Percentiles rank a stretch among this genome's conserved stretches.
Conservation (phyloP, 176 grass and related monocot genomes). For the Coix lacrymajobi region DNA sequence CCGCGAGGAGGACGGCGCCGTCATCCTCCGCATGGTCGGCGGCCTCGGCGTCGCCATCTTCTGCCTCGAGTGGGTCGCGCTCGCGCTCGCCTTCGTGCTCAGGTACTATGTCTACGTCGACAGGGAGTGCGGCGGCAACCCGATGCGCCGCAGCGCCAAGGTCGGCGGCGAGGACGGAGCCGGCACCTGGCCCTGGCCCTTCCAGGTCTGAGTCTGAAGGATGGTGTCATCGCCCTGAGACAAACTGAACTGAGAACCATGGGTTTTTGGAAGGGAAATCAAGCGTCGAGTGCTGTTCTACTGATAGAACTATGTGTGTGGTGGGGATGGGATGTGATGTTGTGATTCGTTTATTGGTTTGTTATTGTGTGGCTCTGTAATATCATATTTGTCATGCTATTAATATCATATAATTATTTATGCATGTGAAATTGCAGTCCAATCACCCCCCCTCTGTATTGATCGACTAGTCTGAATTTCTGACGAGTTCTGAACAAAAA, state of each 20-base stretch:
- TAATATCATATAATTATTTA: not conserved
- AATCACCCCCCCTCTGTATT: not conserved
- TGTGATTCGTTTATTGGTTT: conserved; percentile 42
- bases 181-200: conserved; percentile 68
- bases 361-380: not conserved
- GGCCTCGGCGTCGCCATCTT: conserved; percentile 86
- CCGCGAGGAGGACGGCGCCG: conserved; percentile 73
- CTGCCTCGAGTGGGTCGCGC: conserved; percentile 87
- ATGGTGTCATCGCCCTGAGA: not conserved
- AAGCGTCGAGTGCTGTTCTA: not conserved
- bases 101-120: conserved; percentile 70
- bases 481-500: not conserved
- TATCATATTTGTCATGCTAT: conserved; percentile 18
- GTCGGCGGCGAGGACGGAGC: conserved; percentile 61
- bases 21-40: conserved; percentile 94
- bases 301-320: not conserved
- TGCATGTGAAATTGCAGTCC: conserved; percentile 10
- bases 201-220: conserved; percentile 46
- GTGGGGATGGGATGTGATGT: not conserved
- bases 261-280: conserved; percentile 16
- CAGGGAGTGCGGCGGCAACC: conserved; percentile 50
- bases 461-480: not conserved
- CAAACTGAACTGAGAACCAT: not conserved
- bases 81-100: conserved; percentile 90
- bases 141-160: conserved; percentile 59